These are phyloP conservation scores for Lignosus rhinocerotis DNA, from an alignment of 1,284 basidiomycete genomes.

Conservation along the genomic window DNA sequence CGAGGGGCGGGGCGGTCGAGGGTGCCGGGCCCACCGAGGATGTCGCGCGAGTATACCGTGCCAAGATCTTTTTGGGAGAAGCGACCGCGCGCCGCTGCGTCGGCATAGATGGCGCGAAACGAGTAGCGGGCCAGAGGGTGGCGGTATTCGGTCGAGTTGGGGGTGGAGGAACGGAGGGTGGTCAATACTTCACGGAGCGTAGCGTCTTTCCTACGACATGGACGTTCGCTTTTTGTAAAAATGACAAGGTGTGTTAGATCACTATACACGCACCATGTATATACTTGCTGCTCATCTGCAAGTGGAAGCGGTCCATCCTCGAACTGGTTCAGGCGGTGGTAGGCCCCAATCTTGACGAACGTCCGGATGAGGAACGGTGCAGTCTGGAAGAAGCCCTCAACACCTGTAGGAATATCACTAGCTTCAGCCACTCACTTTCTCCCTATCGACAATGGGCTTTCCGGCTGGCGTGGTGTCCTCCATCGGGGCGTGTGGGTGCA, in stretches of 20 bases:
- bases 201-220: constrained; percentile 65
- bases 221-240: constrained; percentile 1
- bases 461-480: constrained; percentile 33
- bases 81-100: constrained; percentile 65
- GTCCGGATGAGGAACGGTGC: constrained; percentile 76
- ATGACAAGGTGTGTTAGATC: not conserved
- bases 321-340: constrained; percentile 69
- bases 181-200: constrained; percentile 75
- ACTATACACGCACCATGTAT: constrained; percentile 57
- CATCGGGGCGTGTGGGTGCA: constrained; percentile 1
- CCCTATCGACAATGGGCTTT: constrained; percentile 38
- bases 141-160: constrained; percentile 64
- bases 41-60: constrained; percentile 76
- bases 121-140: constrained; percentile 78
- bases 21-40: constrained; percentile 73
- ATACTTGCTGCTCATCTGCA: constrained; percentile 76
- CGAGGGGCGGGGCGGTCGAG: constrained; percentile 56
- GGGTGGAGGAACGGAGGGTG: constrained; percentile 66
- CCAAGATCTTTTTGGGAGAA: constrained; percentile 76
- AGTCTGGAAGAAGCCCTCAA: constrained; percentile 44
- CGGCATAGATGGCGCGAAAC: constrained; percentile 76
- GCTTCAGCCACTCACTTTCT: constrained; percentile 33
- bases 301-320: constrained; percentile 73
- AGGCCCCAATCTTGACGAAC: constrained; percentile 78
- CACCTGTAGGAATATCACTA: not conserved